Evolutionary conservation across 2,329 filamentous ascomycete species (phyloP), one percentile per base, ranked within the genome.

Genomic region (Diaporthe aspalathi): DNA sequence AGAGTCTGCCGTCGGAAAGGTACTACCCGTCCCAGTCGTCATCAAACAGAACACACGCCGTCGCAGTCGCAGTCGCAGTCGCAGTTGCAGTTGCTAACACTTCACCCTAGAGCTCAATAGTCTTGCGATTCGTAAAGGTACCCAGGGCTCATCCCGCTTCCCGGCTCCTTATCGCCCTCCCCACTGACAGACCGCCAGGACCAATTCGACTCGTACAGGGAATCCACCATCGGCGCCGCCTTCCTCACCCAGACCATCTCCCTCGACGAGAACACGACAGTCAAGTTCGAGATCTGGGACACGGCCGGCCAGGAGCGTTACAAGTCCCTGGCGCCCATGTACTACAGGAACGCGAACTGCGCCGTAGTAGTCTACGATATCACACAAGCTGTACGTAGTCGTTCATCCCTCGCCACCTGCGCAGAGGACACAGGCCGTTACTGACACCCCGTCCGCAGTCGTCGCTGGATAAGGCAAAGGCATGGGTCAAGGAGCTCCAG

Each of bases 271-370:
- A 96, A 91, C 84, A 98, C 96, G 72, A 99, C 96, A 70, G 95
- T 99, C 84, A 99, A 99, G 87, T 99, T 99, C 80, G 96, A 99
- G 85, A 99, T 99, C 81, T 99, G 96, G 95, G 95, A 98, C 84
- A 99, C 96, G 12, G 96, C 96, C 74, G 96, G 96, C 74, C 96
- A 99, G 85, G 96, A 99, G 85, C 91, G 97, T 80, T 99, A 98
- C 89, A 98, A 98, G 88, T 98, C 96, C 16, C 88, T 99, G 76
- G 96, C 96, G 43, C 96, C 96, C 78, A 99, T 99, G 96, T 99
- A 99, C 88, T 99, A 99, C 86, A 89, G 97, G 78, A 99, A 99
- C 82, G 97, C 97, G 77, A 98, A 99, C 89, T 98, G 96, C 85
- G 96, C 97, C 72, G 95, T 99, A 40, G 95, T 99, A 62, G 96